These are phyloP conservation scores for Ascochyta clinopodiicola DNA, from an alignment of 2,329 filamentous ascomycete genomes.

Conservation along the genomic window DNA sequence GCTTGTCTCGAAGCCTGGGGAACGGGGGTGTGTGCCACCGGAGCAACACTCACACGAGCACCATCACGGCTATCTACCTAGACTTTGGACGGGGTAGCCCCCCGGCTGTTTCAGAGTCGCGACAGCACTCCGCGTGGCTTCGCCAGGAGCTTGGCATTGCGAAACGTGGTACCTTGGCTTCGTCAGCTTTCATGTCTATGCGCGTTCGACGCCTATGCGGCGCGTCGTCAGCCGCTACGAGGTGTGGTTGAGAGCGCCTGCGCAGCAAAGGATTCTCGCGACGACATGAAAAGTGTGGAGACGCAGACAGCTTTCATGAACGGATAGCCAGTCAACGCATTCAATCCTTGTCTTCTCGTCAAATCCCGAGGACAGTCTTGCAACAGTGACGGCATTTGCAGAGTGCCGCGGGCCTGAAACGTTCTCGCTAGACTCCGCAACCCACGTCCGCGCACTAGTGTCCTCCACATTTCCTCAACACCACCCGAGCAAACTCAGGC, in stretches of 20 bases:
- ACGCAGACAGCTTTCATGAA: not conserved
- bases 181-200: conserved; percentile 28
- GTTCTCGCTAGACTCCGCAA: conserved; percentile 22
- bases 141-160: conserved; percentile 30
- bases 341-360: not conserved
- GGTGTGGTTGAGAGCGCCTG: conserved; percentile 7
- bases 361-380: not conserved
- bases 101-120: conserved; percentile 27
- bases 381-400: conserved; percentile 13
- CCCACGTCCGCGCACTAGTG: conserved; percentile 24
- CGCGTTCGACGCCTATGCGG: conserved; percentile 11
- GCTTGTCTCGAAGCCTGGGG: conserved; percentile 34
- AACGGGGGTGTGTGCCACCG: conserved; percentile 5
- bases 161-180: conserved; percentile 30
- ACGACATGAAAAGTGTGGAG: not conserved
- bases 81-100: not conserved
- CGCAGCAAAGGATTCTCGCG: not conserved
- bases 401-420: conserved; percentile 31
- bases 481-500: conserved; percentile 28
- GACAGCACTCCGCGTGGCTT: conserved; percentile 19
- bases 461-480: conserved; percentile 41
- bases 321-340: not conserved
- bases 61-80: not conserved
- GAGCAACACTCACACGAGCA: not conserved
- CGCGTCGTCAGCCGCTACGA: conserved; percentile 19